A percentile compares a stretch with the other conserved stretches of the same genome.
Evolutionary conservation across 805 yeast genomes (phyloP).

Genomic region (Clavispora vitiphila): DNA sequence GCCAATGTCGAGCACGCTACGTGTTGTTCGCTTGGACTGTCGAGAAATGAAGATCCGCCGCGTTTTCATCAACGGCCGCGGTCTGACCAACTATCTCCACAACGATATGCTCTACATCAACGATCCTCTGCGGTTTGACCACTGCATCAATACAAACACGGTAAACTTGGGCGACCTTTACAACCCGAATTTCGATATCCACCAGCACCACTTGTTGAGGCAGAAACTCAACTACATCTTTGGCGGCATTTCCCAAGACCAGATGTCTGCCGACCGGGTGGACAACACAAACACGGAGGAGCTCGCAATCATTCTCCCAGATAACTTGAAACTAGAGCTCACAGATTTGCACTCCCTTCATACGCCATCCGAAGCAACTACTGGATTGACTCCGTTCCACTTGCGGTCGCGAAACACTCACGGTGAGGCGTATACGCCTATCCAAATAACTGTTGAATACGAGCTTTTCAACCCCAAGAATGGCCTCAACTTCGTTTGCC

Average conservation of each 20-base stretch:
- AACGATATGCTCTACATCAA: constrained; percentile 47
- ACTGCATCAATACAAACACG: constrained; percentile 18
- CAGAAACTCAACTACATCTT: constrained; percentile 49
- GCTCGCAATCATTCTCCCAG: constrained; percentile 59
- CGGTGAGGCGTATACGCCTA: constrained; percentile 55
- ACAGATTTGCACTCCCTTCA: constrained; percentile 40
- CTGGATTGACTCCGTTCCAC: constrained; percentile 31
- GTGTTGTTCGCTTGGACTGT: constrained; percentile 68
- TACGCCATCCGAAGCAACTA: constrained; percentile 26
- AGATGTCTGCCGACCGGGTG: constrained; percentile 7
- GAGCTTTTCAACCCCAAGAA: constrained; percentile 58
- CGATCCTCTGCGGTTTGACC: constrained; percentile 26
- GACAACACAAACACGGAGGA: constrained; percentile 54
- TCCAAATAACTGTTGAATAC: constrained; percentile 66
- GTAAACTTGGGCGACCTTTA: constrained; percentile 40
- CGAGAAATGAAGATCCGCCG: constrained; percentile 64
- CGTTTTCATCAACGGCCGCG: constrained; percentile 55
- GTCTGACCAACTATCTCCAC: constrained; percentile 50
- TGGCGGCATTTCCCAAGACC: constrained; percentile 40
- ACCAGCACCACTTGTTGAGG: constrained; percentile 57
- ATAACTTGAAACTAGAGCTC: constrained; percentile 54
- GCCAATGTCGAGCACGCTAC: constrained; percentile 59
- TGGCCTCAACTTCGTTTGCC: constrained; percentile 74
- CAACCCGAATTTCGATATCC: constrained; percentile 34
- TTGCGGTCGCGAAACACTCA: constrained; percentile 30